A percentile compares a stretch with the other conserved stretches of the same genome.
These are phyloP conservation scores for Tricholoma sp. DNA, from an alignment of 768 basidiomycete species.

Conservation along the genomic window DNA sequence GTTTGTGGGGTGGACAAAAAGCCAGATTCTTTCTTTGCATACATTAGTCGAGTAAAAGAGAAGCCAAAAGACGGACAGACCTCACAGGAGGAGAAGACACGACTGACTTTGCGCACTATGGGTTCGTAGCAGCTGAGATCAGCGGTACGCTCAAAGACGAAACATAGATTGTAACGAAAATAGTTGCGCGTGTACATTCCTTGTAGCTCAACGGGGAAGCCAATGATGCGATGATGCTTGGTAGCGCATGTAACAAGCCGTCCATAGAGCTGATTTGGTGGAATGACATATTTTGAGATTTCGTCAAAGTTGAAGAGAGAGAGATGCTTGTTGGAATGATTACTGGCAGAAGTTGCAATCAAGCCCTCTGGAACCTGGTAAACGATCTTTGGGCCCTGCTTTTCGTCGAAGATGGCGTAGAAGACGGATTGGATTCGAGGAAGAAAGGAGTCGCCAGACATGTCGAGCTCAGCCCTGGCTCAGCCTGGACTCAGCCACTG, in stretches of 20 bases:
- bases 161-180: constrained; percentile 93
- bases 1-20: constrained; percentile 77
- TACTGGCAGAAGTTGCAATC: constrained; percentile 46
- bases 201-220: constrained; percentile 80
- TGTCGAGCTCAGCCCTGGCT: background rate
- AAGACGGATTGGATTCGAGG: constrained; percentile 85
- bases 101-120: constrained; percentile 89
- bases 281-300: constrained; percentile 93
- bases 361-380: constrained; percentile 94
- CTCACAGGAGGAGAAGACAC: constrained; percentile 86
- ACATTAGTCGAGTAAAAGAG: constrained; percentile 2
- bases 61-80: constrained; percentile 32
- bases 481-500: too few relatives aligned
- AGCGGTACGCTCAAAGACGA: constrained; percentile 88
- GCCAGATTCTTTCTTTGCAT: constrained; percentile 71
- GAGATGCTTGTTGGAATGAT: constrained; percentile 40
- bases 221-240: constrained; percentile 79
- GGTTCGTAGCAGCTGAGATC: constrained; percentile 96
- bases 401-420: constrained; percentile 88
- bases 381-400: constrained; percentile 82
- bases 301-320: constrained; percentile 83
- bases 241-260: constrained; percentile 86
- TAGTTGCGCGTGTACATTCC: constrained; percentile 81
- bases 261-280: constrained; percentile 79
- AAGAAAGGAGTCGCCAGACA: constrained; percentile 53